Base-by-base conservation (phyloP, 352 stramenopile genomes). In the Phytopythium boreale region DNA sequence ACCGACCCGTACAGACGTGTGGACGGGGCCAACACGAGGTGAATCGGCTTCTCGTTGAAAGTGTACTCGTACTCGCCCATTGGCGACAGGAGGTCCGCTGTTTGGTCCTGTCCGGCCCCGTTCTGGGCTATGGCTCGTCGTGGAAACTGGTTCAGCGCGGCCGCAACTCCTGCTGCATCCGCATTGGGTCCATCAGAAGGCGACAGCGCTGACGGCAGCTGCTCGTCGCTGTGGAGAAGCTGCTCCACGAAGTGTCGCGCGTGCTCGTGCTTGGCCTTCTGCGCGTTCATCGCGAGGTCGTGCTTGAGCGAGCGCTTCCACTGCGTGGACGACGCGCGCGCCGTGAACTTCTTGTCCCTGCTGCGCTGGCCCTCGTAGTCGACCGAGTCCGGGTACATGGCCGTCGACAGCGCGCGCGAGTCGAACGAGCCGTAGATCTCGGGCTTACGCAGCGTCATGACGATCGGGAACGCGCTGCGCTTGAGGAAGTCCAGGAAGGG, bases 1-100 rank as follows among this genome's bases (percentile, higher is more conserved):
- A 93, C 78, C 0, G 80, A 87, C 7, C 80, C 84, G 60, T 93
- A 93, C 17, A 88, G 63, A n/a, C 84, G 75, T 11, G 84, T 93
- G 8, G 80, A 89, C 49, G 84, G 79, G 11, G 80, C 80, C 17
- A 93, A 62, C 58, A 67, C 62, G 29, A 93, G 62, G 41, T 72
- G 70, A 17, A 91, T 62, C 4, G 84, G 82, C 11, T 69, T 74
- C n/a, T 81, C 66, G 11, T 77, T 65, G 39, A 93, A 82, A 36
- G 74, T 87, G 41, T 82, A 61, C 17, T 71, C 75, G 52, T 87
- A 88, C 59, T 91, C 84, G 27, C 84, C 84, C 58, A 85, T 74
- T 7, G 71, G 53, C 2, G 78, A 86, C 39, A 91, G 56, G 15
- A 69, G 44, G 19, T 50, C 58, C n/a, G 50, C 20, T 5, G 15